phyloP scores from a whole-genome alignment of 192 early-diverging fungal genomes.

The Powellomyces hirtus region DNA sequence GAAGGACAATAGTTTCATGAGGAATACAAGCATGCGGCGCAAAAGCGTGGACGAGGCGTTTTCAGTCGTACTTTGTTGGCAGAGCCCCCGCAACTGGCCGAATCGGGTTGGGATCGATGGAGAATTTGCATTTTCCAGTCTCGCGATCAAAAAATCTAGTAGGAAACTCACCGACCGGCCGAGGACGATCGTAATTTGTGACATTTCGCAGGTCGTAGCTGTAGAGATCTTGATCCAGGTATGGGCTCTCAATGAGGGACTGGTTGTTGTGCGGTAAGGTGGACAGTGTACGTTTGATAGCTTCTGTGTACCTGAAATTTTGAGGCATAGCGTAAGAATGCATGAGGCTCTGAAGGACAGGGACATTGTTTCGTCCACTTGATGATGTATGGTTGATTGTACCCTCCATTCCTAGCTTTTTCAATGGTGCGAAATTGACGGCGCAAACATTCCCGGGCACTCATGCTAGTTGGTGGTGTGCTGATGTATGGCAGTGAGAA shows the following conservation, averaged over 20 bases:
- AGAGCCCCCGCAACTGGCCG: too few species aligned
- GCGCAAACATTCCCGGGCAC: slow-evolving; percentile 53
- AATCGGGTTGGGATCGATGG: slow-evolving; percentile 48
- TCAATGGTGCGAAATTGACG: slow-evolving; percentile 55
- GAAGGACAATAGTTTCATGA: slow-evolving; percentile 3
- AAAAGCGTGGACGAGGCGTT: background rate
- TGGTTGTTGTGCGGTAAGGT: slow-evolving; percentile 64
- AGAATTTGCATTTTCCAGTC: slow-evolving; percentile 57
- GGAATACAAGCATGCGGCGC: background rate
- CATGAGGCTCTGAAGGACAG: too few species aligned
- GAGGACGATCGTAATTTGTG: slow-evolving; percentile 54
- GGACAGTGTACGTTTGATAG: slow-evolving; percentile 58
- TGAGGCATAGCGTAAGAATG: too few species aligned
- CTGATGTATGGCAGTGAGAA: slow-evolving; percentile 23
- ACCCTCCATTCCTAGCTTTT: slow-evolving; percentile 75
- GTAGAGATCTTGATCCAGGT: slow-evolving; percentile 63
- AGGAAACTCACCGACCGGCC: slow-evolving; percentile 52
- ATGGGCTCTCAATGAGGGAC: slow-evolving; percentile 61
- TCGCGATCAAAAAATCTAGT: slow-evolving; percentile 63
- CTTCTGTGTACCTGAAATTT: slow-evolving; percentile 53
- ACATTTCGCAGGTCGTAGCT: slow-evolving; percentile 68
- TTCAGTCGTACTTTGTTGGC: too few species aligned
- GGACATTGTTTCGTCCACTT: too few species aligned
- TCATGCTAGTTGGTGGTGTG: slow-evolving; percentile 53
- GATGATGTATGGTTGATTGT: too few species aligned